These are phyloP conservation scores for Gliomastix tumulicola DNA, from an alignment of 2,329 filamentous ascomycete species.

Conservation along the genomic window DNA sequence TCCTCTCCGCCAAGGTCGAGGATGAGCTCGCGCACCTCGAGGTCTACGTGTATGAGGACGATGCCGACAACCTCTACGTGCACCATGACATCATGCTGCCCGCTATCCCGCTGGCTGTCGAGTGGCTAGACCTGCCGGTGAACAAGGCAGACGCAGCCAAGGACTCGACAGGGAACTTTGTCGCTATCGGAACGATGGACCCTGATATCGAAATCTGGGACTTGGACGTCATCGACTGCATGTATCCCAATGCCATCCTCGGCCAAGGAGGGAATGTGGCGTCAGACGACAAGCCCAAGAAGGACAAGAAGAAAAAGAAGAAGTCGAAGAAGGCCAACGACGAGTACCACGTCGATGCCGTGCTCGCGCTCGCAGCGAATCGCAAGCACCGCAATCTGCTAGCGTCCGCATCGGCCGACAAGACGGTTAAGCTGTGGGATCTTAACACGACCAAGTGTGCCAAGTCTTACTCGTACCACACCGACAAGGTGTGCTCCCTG, in stretches of 20 bases:
- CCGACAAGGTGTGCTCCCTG: constrained; percentile 94
- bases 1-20: constrained; percentile 89
- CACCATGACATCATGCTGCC: constrained; percentile 99
- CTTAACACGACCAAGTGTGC: constrained; percentile 86
- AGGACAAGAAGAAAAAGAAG: constrained; percentile 85
- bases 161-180: constrained; percentile 76
- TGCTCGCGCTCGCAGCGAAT: constrained; percentile 87
- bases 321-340: constrained; percentile 85
- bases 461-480: constrained; percentile 93
- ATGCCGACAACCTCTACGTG: constrained; percentile 92
- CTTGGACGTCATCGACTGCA: constrained; percentile 89
- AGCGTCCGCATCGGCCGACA: constrained; percentile 91
- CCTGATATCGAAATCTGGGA: constrained; percentile 99
- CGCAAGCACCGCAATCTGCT: constrained; percentile 89
- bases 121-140: constrained; percentile 93
- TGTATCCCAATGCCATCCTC: constrained; percentile 96
- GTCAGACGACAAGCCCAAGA: constrained; percentile 37
- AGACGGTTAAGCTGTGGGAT: constrained; percentile 97
- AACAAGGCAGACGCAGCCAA: constrained; percentile 57
- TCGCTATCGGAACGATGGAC: constrained; percentile 94
- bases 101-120: constrained; percentile 87
- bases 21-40: constrained; percentile 96
- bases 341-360: constrained; percentile 87
- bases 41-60: constrained; percentile 95
- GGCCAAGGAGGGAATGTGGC: constrained; percentile 60